Evolutionary conservation across 2,329 filamentous ascomycete genomes (phyloP), one percentile per base, ranked within the genome.

Genomic region (Cercospora brassicicola): DNA sequence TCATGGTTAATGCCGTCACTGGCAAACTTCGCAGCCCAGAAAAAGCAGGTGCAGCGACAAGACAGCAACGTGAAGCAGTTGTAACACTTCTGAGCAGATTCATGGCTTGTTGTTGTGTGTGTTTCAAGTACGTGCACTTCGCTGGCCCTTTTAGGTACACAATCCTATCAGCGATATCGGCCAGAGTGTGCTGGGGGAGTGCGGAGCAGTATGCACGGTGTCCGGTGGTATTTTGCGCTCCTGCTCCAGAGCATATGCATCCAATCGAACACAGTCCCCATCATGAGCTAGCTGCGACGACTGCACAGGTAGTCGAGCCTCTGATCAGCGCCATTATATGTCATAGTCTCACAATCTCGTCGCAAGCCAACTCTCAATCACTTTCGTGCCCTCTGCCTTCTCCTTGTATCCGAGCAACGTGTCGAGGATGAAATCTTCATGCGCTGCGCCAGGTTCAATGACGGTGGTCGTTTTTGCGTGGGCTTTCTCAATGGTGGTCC

Each of bases 401-500:
- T 76, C 75, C 56, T 78, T 78, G 59, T 81, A 80, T 0, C 80
- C 80, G 30, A 83, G 48, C 3, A 80, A 51, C n/a, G 73, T 71
- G 67, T 82, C 80, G 0, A 81, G 67, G 33, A 82, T 78, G 74
- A 81, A 79, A 71, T 82, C 82, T 28, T 80, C 79, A 67, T 83
- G 82, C 13, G 75, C 75, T 0, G 76, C 80, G 10, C 76, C 77
- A 4, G 76, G 73, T 28, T 80, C 68, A 10, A 82, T 72, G 0
- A 82, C 76, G 0, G 78, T 71, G 28, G 75, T 77, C 5, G 78
- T 77, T 20, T 73, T 72, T 2, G 76, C 73, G 69, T 79, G 79
- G 4, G 80, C 80, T 33, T 79, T 77, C 71, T 81, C 80, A 28
- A 88, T 79, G 65, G 81, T 84, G 57, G 77, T 75, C 23, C 79